These are phyloP conservation scores for Penicillium sp. DNA, from an alignment of 2,329 filamentous ascomycete species.

Conservation along the genomic window DNA sequence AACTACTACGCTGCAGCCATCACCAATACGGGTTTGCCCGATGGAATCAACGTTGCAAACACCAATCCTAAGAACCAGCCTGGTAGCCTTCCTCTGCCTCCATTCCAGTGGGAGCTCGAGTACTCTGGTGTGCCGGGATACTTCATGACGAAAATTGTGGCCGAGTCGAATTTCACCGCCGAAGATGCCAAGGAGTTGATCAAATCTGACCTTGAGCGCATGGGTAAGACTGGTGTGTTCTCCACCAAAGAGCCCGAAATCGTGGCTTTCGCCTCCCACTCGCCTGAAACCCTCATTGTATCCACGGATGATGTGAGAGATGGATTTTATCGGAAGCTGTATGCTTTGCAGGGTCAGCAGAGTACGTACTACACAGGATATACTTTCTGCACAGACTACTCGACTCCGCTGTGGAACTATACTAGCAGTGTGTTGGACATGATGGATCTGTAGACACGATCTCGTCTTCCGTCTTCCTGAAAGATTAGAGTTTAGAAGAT, in stretches of 20 bases:
- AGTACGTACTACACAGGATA: slow-evolving; percentile 44
- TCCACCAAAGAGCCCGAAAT: slow-evolving; percentile 25
- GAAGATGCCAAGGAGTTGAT: slow-evolving; percentile 9
- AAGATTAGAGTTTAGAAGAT: too few species aligned
- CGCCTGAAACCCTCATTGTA: slow-evolving; percentile 29
- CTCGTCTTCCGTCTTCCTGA: too few species aligned
- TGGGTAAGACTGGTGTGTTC: not conserved
- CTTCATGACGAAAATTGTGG: slow-evolving; percentile 11
- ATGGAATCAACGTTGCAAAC: slow-evolving; percentile 24
- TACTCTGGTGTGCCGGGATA: slow-evolving; percentile 8
- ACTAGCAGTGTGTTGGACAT: slow-evolving; percentile 5
- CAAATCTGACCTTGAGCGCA: slow-evolving; percentile 9
- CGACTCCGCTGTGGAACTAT: slow-evolving; percentile 17
- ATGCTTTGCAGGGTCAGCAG: slow-evolving; percentile 45
- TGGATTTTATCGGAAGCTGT: slow-evolving; percentile 41
- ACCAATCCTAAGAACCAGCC: slow-evolving; percentile 24
- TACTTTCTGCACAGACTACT: slow-evolving; percentile 29
- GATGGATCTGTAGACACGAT: slow-evolving; percentile 1
- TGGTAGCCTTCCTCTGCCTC: slow-evolving; percentile 26
- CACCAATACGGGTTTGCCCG: slow-evolving; percentile 35
- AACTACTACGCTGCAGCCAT: slow-evolving; percentile 40
- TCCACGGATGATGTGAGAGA: slow-evolving; percentile 31
- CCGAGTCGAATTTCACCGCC: slow-evolving; percentile 24
- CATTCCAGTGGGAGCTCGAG: slow-evolving; percentile 9
- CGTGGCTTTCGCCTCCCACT: slow-evolving; percentile 34